Conservation (phyloP, 768 basidiomycete genomes). For the Nidula microcarpa region DNA sequence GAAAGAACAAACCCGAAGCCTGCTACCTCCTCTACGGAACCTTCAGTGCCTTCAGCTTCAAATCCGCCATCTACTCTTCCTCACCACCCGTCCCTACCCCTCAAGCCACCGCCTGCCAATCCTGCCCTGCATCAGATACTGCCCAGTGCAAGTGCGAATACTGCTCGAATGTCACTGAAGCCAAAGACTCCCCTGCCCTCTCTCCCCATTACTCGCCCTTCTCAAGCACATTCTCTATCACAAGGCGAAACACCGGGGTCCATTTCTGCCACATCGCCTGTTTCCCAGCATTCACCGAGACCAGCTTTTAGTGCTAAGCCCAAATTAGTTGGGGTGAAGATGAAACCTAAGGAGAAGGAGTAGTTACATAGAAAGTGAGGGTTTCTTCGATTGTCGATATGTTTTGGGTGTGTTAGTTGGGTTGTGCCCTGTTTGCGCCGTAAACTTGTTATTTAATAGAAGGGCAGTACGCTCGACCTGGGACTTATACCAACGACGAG, state of each 20-base stretch:
- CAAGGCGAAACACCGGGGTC: too few species aligned
- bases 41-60: background rate
- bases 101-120: constrained; percentile 32
- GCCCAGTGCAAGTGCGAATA: background rate
- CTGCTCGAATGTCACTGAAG: constrained; percentile 8
- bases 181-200: constrained; percentile 11
- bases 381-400: too few species aligned
- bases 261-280: too few species aligned
- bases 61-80: constrained; percentile 7
- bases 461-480: too few species aligned
- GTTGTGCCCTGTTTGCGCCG: too few species aligned
- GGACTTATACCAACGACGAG: too few species aligned
- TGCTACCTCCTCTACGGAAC: constrained; percentile 6
- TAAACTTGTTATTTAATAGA: too few species aligned
- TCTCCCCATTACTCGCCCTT: background rate
- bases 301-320: constrained; percentile 1
- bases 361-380: constrained; percentile 1
- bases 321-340: constrained; percentile 38
- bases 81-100: constrained; percentile 36
- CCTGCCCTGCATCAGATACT: constrained; percentile 11
- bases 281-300: too few species aligned
- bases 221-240: background rate
- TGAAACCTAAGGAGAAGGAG: constrained; percentile 31
- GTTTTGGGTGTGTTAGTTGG: too few species aligned
- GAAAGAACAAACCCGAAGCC: constrained; percentile 34